Evolutionary conservation across 2,329 filamentous ascomycete genomes (phyloP).

Genomic region (Exophiala alcalophila): DNA sequence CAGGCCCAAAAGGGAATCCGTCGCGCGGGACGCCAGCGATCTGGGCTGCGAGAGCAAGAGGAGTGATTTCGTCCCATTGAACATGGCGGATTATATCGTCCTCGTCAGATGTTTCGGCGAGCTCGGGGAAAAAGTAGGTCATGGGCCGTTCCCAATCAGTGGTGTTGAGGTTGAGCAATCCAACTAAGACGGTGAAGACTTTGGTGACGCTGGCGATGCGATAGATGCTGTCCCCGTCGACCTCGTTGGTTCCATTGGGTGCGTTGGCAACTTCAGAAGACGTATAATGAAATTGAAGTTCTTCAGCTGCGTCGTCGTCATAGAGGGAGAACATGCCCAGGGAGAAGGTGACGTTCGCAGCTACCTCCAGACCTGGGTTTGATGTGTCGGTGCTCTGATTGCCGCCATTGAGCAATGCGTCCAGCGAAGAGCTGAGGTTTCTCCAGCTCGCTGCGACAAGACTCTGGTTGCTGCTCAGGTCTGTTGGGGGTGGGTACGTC

Average conservation of each 20-base stretch:
- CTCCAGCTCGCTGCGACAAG: constrained; percentile 36
- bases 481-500: constrained; percentile 36
- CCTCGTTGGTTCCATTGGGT: constrained; percentile 38
- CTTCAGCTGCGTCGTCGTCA: constrained; percentile 32
- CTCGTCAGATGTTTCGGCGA: constrained; percentile 25
- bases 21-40: constrained; percentile 42
- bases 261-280: constrained; percentile 40
- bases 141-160: constrained; percentile 45
- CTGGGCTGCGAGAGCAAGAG: constrained; percentile 47
- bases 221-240: constrained; percentile 45
- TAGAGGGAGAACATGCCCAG: constrained; percentile 41
- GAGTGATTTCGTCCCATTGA: constrained; percentile 50
- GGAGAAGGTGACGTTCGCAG: constrained; percentile 44
- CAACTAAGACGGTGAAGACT: constrained; percentile 41
- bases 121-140: constrained; percentile 46
- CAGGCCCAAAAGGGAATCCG: constrained; percentile 1
- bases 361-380: constrained; percentile 25
- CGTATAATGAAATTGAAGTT: constrained; percentile 39
- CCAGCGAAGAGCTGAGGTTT: constrained; percentile 34
- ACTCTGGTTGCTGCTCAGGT: constrained; percentile 37
- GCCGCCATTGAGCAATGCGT: constrained; percentile 23
- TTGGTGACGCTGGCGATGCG: constrained; percentile 45
- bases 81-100: constrained; percentile 36
- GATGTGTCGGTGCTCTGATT: constrained; percentile 12
- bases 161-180: constrained; percentile 37